Conservation (phyloP, 1,284 basidiomycete species). For the Taiwanofungus camphoratus region DNA sequence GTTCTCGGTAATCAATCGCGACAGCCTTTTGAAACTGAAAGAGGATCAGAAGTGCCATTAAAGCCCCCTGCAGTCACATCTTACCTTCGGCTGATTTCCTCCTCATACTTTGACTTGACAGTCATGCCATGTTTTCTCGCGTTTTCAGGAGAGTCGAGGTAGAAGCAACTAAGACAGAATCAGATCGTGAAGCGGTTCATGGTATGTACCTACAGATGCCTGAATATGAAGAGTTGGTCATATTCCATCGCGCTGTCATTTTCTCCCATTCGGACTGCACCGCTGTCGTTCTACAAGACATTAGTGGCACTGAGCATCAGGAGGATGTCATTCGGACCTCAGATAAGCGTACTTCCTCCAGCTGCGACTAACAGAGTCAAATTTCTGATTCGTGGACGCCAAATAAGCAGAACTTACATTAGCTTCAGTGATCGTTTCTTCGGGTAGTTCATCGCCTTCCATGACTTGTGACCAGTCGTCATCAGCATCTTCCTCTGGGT, state of each 20-base stretch:
- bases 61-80: constrained; percentile 12
- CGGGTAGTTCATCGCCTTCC: constrained; percentile 2
- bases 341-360: constrained; percentile 4
- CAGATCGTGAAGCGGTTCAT: neutral
- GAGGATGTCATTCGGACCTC: neutral
- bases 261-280: constrained; percentile 56
- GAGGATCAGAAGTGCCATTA: neutral
- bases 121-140: constrained; percentile 59
- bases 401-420: constrained; percentile 2
- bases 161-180: constrained; percentile 60
- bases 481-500: constrained; percentile 32
- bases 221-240: constrained; percentile 72
- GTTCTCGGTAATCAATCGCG: constrained; percentile 50
- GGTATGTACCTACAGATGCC: constrained; percentile 56
- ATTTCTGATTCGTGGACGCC: no score
- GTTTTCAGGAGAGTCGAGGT: constrained; percentile 77
- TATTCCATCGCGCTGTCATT: constrained; percentile 62
- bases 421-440: neutral
- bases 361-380: constrained; percentile 8
- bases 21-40: constrained; percentile 52
- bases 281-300: constrained; percentile 8
- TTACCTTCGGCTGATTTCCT: constrained; percentile 47
- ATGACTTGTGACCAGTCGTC: constrained; percentile 29
- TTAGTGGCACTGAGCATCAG: neutral
- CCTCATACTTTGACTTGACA: constrained; percentile 49